Evolutionary conservation across 2,329 filamentous ascomycete species (phyloP).

Genomic region (Paecilomyces formosus): DNA sequence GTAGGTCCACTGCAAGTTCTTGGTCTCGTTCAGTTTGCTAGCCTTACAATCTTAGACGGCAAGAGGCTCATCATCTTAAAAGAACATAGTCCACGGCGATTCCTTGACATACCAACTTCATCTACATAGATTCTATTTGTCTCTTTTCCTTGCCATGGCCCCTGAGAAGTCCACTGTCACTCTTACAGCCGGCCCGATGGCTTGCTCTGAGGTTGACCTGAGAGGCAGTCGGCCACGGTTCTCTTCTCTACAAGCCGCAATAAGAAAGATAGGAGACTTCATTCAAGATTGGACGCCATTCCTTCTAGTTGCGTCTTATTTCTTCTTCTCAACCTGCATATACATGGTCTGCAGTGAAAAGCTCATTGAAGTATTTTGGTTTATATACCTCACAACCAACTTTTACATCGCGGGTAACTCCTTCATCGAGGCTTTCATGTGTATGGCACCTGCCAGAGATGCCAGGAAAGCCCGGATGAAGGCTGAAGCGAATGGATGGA

Average conservation of each 20-base stretch:
- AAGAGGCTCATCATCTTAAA: background rate
- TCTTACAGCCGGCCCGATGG: background rate
- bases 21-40: background rate
- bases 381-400: constrained; percentile 36
- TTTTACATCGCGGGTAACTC: constrained; percentile 36
- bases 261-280: constrained; percentile 8
- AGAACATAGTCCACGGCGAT: background rate
- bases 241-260: background rate
- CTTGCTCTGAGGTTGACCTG: background rate
- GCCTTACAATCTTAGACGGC: background rate
- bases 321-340: constrained; percentile 31
- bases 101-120: background rate
- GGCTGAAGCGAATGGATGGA: constrained; percentile 30
- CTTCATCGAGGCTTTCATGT: constrained; percentile 36
- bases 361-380: constrained; percentile 35
- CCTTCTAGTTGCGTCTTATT: constrained; percentile 31
- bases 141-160: background rate
- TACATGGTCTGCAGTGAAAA: constrained; percentile 31
- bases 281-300: constrained; percentile 36
- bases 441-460: constrained; percentile 27
- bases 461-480: constrained; percentile 28
- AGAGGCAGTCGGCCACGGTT: background rate
- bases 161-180: background rate
- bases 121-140: background rate
- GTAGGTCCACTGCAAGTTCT: background rate